Evolutionary conservation across 1,284 basidiomycete species (phyloP), one percentile per base, ranked within the genome.

Genomic region (Blastosporella zonata): DNA sequence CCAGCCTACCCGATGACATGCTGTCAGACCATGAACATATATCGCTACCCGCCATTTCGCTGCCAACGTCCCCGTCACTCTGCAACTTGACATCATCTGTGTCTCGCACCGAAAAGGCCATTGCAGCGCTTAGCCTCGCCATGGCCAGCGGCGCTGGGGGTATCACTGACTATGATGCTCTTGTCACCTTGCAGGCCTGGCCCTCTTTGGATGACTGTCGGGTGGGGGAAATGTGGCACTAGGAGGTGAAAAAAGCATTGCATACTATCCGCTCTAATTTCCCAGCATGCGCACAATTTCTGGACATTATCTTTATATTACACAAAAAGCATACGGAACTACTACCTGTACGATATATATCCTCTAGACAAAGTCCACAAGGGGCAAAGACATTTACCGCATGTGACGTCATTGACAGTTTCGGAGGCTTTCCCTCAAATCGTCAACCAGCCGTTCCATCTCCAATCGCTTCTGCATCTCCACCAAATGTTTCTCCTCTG

Each of bases 61-160:
- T 39, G 18, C 47, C 37, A 44, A 50, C 48, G 34, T 55, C 47
- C n/a, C 54, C 25, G 35, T 39, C 13, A 4, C 15, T 15, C 31
- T 44, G 33, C n/a, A 49, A 25, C 55, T 15, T 29, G 13, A 20
- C 45, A 20, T n/a, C n/a, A n/a, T 38, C 62, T 34, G 59, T 75
- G 9, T 69, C 74, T 31, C 68, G 69, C 35, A 69, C 74, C 10
- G 82, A 84, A 50, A 83, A 81, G 58, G 77, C 77, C n/a, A 67
- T 87, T 39, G 81, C 77, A 18, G 81, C 79, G 12, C 68, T 87
- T 15, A 75, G 70, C 40, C 66, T 87, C 4, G 83, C 81, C 12
- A 72, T 87, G 61, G 82, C 82, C 5, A 85, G 78, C 54, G 85
- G 84, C 28, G 82, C 84, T n/a, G 82, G 79, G 2, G 75, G 82